Conservation (phyloP, 768 basidiomycete genomes). For the Rossbeevera mucosa region DNA sequence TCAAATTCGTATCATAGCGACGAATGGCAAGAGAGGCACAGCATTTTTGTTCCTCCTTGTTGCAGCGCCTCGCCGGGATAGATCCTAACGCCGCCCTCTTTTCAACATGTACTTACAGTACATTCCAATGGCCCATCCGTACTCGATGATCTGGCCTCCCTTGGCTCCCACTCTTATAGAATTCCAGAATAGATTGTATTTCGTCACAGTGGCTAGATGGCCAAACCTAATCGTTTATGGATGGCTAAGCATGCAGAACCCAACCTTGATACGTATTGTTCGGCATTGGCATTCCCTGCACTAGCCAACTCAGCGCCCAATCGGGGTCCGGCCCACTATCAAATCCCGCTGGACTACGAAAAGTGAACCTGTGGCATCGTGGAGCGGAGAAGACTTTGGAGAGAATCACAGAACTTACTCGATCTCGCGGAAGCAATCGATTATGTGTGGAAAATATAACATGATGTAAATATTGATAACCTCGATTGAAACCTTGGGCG, state of each 20-base stretch:
- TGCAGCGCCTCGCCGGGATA: constrained; percentile 5
- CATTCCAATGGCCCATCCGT: constrained; percentile 4
- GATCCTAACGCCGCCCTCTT: constrained; percentile 12
- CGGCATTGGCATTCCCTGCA: neutral
- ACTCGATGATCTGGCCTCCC: neutral
- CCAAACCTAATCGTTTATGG: constrained; percentile 22
- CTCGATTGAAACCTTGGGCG: neutral
- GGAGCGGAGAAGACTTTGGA: constrained; percentile 7
- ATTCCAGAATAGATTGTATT: constrained; percentile 8
- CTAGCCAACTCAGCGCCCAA: neutral
- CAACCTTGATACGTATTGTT: constrained; percentile 6
- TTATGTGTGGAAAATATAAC: neutral
- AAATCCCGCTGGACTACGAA: constrained; percentile 1
- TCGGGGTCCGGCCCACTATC: neutral
- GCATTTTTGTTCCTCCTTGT: neutral
- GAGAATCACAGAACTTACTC: constrained; percentile 8
- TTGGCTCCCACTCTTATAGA: neutral
- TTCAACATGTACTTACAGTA: constrained; percentile 9
- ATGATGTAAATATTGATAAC: no score
- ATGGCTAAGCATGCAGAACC: neutral
- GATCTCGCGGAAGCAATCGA: neutral
- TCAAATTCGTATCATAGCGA: constrained; percentile 23
- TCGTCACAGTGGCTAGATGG: constrained; percentile 2
- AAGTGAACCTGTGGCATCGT: constrained; percentile 23
- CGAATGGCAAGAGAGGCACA: constrained; percentile 4